Conservation (phyloP, 108 stramenopile species). For the Skeletonema costatum region DNA sequence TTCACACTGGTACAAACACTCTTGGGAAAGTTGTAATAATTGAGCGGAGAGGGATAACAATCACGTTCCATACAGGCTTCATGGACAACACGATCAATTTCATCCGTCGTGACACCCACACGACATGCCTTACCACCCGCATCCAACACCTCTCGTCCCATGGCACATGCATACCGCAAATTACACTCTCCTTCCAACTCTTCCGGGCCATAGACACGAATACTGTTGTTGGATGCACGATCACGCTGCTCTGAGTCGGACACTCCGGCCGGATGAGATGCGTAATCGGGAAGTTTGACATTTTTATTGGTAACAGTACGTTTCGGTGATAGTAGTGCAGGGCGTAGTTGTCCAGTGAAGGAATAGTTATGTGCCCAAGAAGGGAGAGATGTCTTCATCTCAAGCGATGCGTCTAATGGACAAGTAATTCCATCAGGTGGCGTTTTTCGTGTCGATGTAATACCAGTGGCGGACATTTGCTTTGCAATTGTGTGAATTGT, state of each 20-base stretch:
- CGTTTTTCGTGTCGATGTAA: slow-evolving; percentile 54
- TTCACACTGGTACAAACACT: slow-evolving; percentile 97
- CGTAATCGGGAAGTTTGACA: slow-evolving; percentile 86
- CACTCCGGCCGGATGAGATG: slow-evolving; percentile 68
- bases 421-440: slow-evolving; percentile 70
- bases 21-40: slow-evolving; percentile 98
- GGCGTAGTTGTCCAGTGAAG: slow-evolving; percentile 78
- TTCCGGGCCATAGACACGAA: slow-evolving; percentile 78
- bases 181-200: slow-evolving; percentile 88
- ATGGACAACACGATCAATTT: slow-evolving; percentile 95
- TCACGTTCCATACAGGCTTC: slow-evolving; percentile 90
- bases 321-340: slow-evolving; percentile 66
- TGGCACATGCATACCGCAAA: slow-evolving; percentile 88
- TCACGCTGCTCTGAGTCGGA: slow-evolving; percentile 78
- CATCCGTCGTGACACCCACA: slow-evolving; percentile 97
- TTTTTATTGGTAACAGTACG: slow-evolving; percentile 57
- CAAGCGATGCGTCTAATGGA: slow-evolving; percentile 51
- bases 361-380: slow-evolving; percentile 65
- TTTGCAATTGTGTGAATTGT: slow-evolving; percentile 72
- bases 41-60: slow-evolving; percentile 97
- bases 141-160: slow-evolving; percentile 97
- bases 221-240: slow-evolving; percentile 61
- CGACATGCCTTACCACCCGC: slow-evolving; percentile 85
- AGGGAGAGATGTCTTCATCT: slow-evolving; percentile 62
- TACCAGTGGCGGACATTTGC: slow-evolving; percentile 63